A percentile compares a stretch with the other conserved stretches of the same genome.
phyloP scores from a whole-genome alignment of 371 early-diverging fungal genomes.

The Mucor circinelloides region DNA sequence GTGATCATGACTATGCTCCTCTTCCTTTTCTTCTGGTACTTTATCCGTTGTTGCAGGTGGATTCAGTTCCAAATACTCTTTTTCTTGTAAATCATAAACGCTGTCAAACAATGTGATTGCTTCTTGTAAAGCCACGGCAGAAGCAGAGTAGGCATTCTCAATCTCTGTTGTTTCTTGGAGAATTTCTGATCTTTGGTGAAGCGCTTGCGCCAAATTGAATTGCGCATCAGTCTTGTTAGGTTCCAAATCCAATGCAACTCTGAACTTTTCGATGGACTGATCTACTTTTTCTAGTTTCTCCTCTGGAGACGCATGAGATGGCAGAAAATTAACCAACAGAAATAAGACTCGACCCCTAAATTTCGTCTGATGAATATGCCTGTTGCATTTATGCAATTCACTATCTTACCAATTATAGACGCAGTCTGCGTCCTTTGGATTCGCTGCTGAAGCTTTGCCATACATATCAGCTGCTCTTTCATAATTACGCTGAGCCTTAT shows the following conservation, averaged over 20 bases:
- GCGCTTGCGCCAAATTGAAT: conserved; percentile 74
- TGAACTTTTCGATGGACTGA: conserved; percentile 59
- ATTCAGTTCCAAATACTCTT: conserved; percentile 29
- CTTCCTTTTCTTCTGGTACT: background rate
- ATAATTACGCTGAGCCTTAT: conserved; percentile 67
- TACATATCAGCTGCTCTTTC: conserved; percentile 69
- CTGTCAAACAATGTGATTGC: conserved; percentile 56
- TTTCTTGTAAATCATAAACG: conserved; percentile 52
- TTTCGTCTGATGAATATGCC: background rate
- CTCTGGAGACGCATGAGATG: conserved; percentile 46
- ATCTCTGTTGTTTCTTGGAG: conserved; percentile 61
- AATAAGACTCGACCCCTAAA: conserved; percentile 67
- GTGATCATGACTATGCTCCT: conserved; percentile 8
- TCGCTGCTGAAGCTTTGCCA: conserved; percentile 58
- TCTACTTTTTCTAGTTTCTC: conserved; percentile 55
- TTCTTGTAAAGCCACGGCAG: conserved; percentile 56
- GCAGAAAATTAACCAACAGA: conserved; percentile 62
- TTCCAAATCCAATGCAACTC: conserved; percentile 52
- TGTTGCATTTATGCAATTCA: background rate
- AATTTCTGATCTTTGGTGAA: conserved; percentile 64
- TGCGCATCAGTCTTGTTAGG: conserved; percentile 63
- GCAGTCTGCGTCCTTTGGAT: conserved; percentile 60
- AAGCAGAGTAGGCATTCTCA: conserved; percentile 49
- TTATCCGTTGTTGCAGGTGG: background rate
- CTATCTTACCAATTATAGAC: conserved; percentile 68